Evolutionary conservation across 352 stramenopile genomes (phyloP).

Genomic region (Phytophthora crassamura): DNA sequence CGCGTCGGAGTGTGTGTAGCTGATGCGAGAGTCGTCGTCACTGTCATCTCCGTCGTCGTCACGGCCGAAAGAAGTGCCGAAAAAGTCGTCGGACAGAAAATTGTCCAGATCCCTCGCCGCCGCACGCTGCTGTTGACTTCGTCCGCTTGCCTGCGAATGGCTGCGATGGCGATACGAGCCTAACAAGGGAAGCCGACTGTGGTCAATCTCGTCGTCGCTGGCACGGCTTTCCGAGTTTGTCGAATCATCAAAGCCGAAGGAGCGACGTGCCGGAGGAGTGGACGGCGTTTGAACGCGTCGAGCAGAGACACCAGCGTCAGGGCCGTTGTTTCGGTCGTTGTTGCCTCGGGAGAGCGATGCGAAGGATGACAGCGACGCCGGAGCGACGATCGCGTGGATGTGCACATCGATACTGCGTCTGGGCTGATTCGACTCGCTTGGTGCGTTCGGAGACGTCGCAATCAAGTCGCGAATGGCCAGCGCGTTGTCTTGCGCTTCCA

Average conservation of each 20-base stretch:
- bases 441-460: constrained; percentile 36
- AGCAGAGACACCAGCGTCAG: constrained; percentile 2
- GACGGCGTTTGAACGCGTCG: constrained; percentile 27
- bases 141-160: constrained; percentile 23
- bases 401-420: constrained; percentile 87
- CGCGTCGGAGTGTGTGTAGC: constrained; percentile 20
- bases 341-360: constrained; percentile 48
- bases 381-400: constrained; percentile 87
- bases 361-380: constrained; percentile 74
- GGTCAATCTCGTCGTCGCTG: constrained; percentile 47
- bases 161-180: constrained; percentile 51
- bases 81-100: constrained; percentile 74
- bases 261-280: constrained; percentile 28
- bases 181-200: constrained; percentile 67
- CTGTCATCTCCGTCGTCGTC: constrained; percentile 37
- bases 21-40: constrained; percentile 34
- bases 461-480: constrained; percentile 75
- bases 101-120: constrained; percentile 50
- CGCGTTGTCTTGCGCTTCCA: constrained; percentile 55
- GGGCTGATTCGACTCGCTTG: constrained; percentile 35
- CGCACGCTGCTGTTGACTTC: constrained; percentile 33
- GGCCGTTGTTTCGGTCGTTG: constrained; percentile 6
- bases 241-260: constrained; percentile 36
- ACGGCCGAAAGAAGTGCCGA: constrained; percentile 62
- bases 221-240: constrained; percentile 18